Base-by-base conservation (phyloP, 306 rosid species). In the Fragaria nilgerrensis region DNA sequence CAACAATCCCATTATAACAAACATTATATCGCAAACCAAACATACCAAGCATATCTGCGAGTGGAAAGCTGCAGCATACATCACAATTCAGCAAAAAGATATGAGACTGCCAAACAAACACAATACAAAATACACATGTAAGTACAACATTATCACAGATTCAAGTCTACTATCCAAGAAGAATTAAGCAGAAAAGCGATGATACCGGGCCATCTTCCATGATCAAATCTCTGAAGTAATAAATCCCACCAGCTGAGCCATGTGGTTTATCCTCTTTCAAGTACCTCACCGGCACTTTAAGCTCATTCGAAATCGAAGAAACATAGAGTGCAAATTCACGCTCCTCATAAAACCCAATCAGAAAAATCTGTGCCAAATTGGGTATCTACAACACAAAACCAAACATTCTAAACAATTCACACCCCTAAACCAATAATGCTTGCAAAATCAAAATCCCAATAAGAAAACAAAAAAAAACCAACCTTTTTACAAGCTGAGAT, bases 231-330 rank as follows among this genome's bases (percentile, higher is more conserved):
- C 88, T 86, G 80, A 84, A 90, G 91, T 87, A 90, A 81, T 89
- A 83, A 64, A 95, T 88, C 61, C 97, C 97, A 64, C 97, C 97
- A 1, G 99, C 97, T 6, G 97, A 95, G 68, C 97, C 99, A 74
- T 92, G 99, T 3, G 99, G 99, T 75, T 95, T 90, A 74, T 95
- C 99, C 85, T 95, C 99, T 82, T 86, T 95, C 89, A 95, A 89
- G 85, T 95, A 95, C 98, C 94, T 95, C 82, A 95, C 97, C 65
- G 99, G 99, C 22, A 95, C 84, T 84, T 84, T 90, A 88, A 95
- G 86, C 88, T 92, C 99, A 83, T 85, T 92, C 17, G 99, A 95
- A 79, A 95, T 87, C 9, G 99, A 92, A 77, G 99, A 95, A 48
- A 91, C 97, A 65, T 92, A 95, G 41, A 95, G 85, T 27, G 97